These are phyloP conservation scores for Anaeromyces robustus DNA, from an alignment of 192 early-diverging fungal species.

Conservation along the genomic window DNA sequence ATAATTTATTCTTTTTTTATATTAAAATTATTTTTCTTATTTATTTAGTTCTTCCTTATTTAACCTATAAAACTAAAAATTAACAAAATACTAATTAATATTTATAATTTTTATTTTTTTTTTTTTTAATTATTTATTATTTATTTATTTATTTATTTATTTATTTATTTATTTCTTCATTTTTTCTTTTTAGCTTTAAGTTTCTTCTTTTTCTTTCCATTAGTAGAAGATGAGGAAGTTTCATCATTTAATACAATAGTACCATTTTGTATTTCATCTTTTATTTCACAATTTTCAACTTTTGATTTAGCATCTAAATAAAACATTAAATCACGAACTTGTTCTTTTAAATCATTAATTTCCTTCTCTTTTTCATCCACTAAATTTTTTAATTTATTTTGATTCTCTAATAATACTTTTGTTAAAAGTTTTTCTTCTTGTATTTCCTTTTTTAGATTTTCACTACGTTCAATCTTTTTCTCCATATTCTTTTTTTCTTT, in stretches of 20 bases:
- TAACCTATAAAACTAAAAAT: too few species aligned
- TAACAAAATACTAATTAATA: too few species aligned
- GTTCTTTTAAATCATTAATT: slow-evolving; percentile 59
- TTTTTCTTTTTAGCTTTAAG: background rate
- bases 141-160: too few species aligned
- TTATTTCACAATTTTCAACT: slow-evolving; percentile 15
- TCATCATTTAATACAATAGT: background rate
- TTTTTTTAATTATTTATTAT: too few species aligned
- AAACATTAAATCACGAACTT: slow-evolving; percentile 82
- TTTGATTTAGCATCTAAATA: slow-evolving; percentile 63
- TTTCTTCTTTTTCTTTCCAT: background rate
- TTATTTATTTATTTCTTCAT: too few species aligned
- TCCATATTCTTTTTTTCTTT: slow-evolving; percentile 31
- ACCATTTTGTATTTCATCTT: background rate
- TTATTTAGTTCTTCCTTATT: too few species aligned
- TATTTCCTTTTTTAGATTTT: slow-evolving; percentile 35
- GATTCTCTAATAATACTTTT: slow-evolving; percentile 38
- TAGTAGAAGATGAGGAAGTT: background rate
- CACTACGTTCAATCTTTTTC: slow-evolving; percentile 30
- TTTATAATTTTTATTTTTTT: too few species aligned
- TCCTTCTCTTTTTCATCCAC: slow-evolving; percentile 37
- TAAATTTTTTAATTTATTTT: slow-evolving; percentile 31
- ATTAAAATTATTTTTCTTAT: too few species aligned
- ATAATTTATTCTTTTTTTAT: too few species aligned
- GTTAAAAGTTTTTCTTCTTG: slow-evolving; percentile 60